Base-by-base conservation (phyloP, 306 rosid species). In the Prunus persica region DNA sequence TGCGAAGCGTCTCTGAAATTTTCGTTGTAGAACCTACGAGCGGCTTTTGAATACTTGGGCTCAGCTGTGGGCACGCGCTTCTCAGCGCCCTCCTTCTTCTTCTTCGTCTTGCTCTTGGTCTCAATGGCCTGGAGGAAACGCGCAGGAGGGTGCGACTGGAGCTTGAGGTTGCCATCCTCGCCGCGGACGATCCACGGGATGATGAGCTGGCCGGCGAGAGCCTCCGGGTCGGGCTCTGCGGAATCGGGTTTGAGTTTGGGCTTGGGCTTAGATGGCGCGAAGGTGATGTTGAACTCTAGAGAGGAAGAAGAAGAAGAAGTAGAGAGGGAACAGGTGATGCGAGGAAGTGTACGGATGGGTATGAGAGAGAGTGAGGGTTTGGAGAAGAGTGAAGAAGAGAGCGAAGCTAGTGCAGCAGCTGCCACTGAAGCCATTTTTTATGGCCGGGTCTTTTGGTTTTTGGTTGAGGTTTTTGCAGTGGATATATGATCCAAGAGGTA, bases 161-260 rank as follows among this genome's bases (percentile, higher is more conserved):
- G 87, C 83, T 71, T 87, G 72, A 92, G 93, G 46, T 83, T 85
- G 7, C 96, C 97, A 65, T 92, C 97, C 57, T 90, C 93, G 30
- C 93, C 97, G 4, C 97, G 96, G 74, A 90, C 90, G 32, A 92
- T 89, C 98, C 98, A 92, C 0, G 97, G 96, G 67, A 92, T 89
- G 76, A 86, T 70, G 72, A 91, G 90, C 78, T 83, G 89, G 8
- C 89, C 72, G 45, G n/a, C 66, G 27, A 67, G 50, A 3, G 51
- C 45, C 1, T 55, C 74, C 22, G 18, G 38, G 75, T 24, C 43
- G 51, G 45, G 25, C 2, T 32, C 9, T 5, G 49, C 55, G 61
- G 74, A 22, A 27, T 84, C 72, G 30, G 86, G 47, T 67, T 82
- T 14, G 72, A 61, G 67, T 6, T 86, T 71, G 74, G 97, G 84